Conservation (phyloP, 108 stramenopile species). For the Mayamaea pseudoterrestris region DNA sequence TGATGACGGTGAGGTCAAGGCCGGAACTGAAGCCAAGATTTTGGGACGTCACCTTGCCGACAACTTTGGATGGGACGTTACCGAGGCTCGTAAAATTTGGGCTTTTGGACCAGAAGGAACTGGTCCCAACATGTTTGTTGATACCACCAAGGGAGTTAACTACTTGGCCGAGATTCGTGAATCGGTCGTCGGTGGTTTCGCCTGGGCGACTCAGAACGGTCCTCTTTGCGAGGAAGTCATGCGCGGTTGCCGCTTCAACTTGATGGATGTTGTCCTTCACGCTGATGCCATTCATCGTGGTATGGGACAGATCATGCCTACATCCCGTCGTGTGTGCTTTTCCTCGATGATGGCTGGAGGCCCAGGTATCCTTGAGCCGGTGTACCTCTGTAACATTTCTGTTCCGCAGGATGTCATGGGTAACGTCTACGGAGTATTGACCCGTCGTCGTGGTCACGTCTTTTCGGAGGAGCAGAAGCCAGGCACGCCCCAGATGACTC, state of each 20-base stretch:
- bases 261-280: constrained; percentile 99
- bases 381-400: constrained; percentile 97
- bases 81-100: constrained; percentile 99
- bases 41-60: constrained; percentile 92
- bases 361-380: constrained; percentile 94
- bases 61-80: constrained; percentile 94
- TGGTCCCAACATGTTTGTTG: constrained; percentile 96
- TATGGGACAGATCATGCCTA: constrained; percentile 99
- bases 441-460: constrained; percentile 97
- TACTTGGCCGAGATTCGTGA: constrained; percentile 99
- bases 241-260: constrained; percentile 94
- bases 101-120: constrained; percentile 99
- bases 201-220: constrained; percentile 96
- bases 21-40: constrained; percentile 87
- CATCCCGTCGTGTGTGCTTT: constrained; percentile 97
- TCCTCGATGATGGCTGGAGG: constrained; percentile 86
- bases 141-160: constrained; percentile 99
- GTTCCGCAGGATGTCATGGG: constrained; percentile 99
- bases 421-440: constrained; percentile 98
- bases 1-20: constrained; percentile 88
- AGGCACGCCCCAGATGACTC: constrained; percentile 95
- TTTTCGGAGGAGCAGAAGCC: constrained; percentile 97
- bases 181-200: constrained; percentile 97
- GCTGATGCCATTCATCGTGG: constrained; percentile 99
- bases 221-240: constrained; percentile 97